A percentile compares a stretch with the other conserved stretches of the same genome.
These are phyloP conservation scores for Candida montana DNA, from an alignment of 805 yeast genomes.

Conservation along the genomic window DNA sequence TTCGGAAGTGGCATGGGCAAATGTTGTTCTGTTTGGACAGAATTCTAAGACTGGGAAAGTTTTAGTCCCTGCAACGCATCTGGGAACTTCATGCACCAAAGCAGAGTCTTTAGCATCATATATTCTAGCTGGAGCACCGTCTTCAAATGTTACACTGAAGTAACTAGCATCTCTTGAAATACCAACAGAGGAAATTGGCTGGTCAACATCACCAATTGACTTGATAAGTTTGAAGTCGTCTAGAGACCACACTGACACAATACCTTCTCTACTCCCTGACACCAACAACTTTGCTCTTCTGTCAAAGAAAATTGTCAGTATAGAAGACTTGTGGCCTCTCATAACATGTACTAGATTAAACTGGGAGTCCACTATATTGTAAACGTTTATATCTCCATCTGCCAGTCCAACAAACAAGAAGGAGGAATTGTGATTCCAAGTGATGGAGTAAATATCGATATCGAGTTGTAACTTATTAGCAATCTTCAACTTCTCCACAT, in stretches of 20 bases:
- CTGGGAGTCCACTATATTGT: constrained; percentile 10
- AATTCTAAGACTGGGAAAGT: constrained; percentile 27
- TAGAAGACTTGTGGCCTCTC: constrained; percentile 47
- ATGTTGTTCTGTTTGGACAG: constrained; percentile 25
- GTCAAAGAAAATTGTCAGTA: constrained; percentile 42
- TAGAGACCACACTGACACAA: constrained; percentile 45
- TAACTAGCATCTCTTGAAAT: constrained; percentile 41
- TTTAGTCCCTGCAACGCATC: constrained; percentile 15
- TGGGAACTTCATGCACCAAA: constrained; percentile 16
- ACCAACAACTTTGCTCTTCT: constrained; percentile 47
- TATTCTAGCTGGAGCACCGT: constrained; percentile 35
- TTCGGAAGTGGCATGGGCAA: constrained; percentile 25
- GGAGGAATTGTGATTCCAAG: constrained; percentile 30
- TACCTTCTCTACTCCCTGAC: constrained; percentile 55
- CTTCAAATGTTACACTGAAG: constrained; percentile 40
- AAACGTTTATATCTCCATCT: constrained; percentile 37
- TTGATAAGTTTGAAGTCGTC: constrained; percentile 32
- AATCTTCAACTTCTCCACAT: constrained; percentile 27
- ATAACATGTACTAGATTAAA: constrained; percentile 17
- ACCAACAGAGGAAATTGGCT: constrained; percentile 36
- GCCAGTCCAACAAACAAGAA: constrained; percentile 43
- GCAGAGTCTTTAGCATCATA: constrained; percentile 29
- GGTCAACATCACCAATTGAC: constrained; percentile 38
- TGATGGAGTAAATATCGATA: constrained; percentile 25
- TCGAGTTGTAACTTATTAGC: constrained; percentile 23